Evolutionary conservation across 768 basidiomycete species (phyloP).

Genomic region (Leucocoprinus leucothites): DNA sequence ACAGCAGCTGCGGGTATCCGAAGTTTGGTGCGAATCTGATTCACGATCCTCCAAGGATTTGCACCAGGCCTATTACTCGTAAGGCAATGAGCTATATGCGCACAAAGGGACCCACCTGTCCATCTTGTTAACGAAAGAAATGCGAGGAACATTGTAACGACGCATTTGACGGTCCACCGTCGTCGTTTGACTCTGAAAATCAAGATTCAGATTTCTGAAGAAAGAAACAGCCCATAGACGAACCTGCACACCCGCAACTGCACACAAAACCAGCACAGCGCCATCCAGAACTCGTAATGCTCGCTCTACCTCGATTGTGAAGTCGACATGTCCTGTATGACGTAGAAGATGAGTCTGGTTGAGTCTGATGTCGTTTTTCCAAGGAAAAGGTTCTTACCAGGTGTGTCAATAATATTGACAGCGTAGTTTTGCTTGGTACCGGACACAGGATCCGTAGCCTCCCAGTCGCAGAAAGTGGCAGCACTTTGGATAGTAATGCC

Average conservation of each 20-base stretch:
- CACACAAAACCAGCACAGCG: conserved; percentile 93
- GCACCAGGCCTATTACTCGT: conserved; percentile 73
- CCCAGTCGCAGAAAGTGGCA: conserved; percentile 98
- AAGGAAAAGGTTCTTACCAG: conserved; percentile 48
- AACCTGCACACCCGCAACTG: conserved; percentile 94
- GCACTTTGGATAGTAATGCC: conserved; percentile 99
- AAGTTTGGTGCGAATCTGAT: conserved; percentile 89
- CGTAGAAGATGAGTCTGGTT: background rate
- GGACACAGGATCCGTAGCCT: conserved; percentile 57
- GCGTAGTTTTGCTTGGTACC: conserved; percentile 77
- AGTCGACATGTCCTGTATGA: conserved; percentile 91
- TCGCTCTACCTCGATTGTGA: conserved; percentile 98
- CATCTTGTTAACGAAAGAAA: conserved; percentile 99
- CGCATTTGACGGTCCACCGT: conserved; percentile 99
- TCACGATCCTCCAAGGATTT: conserved; percentile 93
- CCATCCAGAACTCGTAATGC: conserved; percentile 96
- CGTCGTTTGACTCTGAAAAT: conserved; percentile 86
- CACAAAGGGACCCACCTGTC: conserved; percentile 57
- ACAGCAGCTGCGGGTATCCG: conserved; percentile 92
- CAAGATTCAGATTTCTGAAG: background rate
- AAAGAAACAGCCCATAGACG: background rate
- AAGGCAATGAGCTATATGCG: background rate
- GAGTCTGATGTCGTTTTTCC: background rate
- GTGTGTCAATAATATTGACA: conserved; percentile 98
- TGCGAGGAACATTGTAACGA: conserved; percentile 90